A percentile compares a stretch with the other conserved stretches of the same genome.
Evolutionary conservation across 2,329 filamentous ascomycete genomes (phyloP).

Genomic region (Microdochium paspali): DNA sequence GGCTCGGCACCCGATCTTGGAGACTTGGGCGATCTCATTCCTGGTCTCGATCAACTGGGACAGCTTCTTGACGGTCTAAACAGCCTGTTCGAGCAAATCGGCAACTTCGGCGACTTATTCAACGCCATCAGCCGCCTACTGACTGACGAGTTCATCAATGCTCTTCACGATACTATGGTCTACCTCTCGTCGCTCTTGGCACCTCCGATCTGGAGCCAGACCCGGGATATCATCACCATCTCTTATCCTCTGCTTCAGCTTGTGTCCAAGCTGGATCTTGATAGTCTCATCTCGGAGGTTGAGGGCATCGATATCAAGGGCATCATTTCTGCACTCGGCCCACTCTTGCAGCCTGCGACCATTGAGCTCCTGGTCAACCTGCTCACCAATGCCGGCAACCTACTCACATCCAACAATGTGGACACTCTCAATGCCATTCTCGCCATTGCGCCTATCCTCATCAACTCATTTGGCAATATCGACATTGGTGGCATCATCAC

Average conservation of each 20-base stretch:
- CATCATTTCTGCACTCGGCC: constrained; percentile 6
- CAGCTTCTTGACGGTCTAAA: constrained; percentile 13
- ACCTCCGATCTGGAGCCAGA: constrained; percentile 22
- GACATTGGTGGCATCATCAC: neutral
- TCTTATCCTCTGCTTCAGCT: constrained; percentile 17
- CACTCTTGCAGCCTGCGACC: neutral
- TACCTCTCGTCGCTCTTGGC: constrained; percentile 26
- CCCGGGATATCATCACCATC: constrained; percentile 15
- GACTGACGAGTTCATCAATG: constrained; percentile 27
- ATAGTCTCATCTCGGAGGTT: constrained; percentile 16
- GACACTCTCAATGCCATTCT: neutral
- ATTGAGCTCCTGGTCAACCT: neutral
- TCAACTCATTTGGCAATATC: neutral
- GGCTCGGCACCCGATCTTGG: constrained; percentile 3
- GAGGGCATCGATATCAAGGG: constrained; percentile 21
- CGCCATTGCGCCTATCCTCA: neutral
- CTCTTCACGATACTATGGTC: constrained; percentile 28
- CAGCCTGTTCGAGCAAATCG: constrained; percentile 13
- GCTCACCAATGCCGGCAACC: neutral
- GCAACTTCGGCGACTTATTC: constrained; percentile 17
- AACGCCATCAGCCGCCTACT: constrained; percentile 21
- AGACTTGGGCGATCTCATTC: constrained; percentile 1
- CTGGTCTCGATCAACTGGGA: constrained; percentile 16
- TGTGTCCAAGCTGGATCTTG: constrained; percentile 15
- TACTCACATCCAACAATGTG: neutral